Conservation (phyloP, 129 eudicot genomes). For the Chrysanthemum makinoi region DNA sequence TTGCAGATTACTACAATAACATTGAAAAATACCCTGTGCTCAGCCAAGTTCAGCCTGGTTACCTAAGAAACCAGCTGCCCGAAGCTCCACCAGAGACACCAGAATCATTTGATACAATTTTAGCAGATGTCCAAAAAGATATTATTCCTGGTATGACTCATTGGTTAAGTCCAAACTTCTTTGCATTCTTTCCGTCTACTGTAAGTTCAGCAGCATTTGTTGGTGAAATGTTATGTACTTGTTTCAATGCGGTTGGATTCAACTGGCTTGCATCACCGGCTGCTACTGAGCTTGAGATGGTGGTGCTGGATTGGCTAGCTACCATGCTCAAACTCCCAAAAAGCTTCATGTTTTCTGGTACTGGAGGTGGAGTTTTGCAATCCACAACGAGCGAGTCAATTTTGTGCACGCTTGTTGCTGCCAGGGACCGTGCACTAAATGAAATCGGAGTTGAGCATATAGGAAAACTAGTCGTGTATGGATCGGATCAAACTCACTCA, state of each 20-base stretch:
- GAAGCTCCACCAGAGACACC: conserved; percentile 37
- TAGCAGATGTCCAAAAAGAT: conserved; percentile 26
- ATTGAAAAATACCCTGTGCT: conserved; percentile 35
- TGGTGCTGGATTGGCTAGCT: conserved; percentile 50
- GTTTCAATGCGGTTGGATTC: conserved; percentile 48
- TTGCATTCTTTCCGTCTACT: conserved; percentile 46
- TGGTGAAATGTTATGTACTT: conserved; percentile 46
- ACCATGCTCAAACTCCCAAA: conserved; percentile 43
- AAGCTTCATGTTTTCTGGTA: conserved; percentile 43
- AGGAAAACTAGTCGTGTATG: conserved; percentile 40
- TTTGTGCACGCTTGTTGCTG: conserved; percentile 42
- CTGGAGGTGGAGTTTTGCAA: conserved; percentile 51
- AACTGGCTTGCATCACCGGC: conserved; percentile 52
- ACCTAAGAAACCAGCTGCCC: conserved; percentile 30
- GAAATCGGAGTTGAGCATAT: conserved; percentile 24
- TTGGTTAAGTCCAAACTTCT: conserved; percentile 47
- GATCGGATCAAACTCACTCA: conserved; percentile 52
- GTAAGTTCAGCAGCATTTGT: conserved; percentile 44
- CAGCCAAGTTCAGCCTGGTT: conserved; percentile 40
- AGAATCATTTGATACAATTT: conserved; percentile 33
- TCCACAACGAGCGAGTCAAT: conserved; percentile 39
- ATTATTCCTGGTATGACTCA: conserved; percentile 51
- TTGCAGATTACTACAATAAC: conserved; percentile 37
- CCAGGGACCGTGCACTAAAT: conserved; percentile 34
- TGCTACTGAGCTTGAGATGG: conserved; percentile 50